Conservation (phyloP, 257 asterid genomes). For the Nicotiana benthamiana region DNA sequence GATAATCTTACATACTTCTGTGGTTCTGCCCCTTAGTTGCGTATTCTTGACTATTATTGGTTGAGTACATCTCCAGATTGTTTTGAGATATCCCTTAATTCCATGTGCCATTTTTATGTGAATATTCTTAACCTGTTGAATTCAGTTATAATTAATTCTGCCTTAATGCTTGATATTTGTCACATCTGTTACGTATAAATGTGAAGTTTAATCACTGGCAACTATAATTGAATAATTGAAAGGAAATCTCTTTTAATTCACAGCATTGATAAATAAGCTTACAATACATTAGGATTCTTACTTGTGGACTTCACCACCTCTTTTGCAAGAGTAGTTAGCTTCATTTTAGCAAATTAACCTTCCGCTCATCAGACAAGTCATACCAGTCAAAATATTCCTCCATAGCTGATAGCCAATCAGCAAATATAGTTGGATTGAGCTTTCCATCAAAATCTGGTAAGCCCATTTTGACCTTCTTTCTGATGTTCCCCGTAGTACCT, state of each 20-base stretch:
- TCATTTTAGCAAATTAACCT: not conserved
- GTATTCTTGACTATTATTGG: not conserved
- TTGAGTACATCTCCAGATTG: not conserved
- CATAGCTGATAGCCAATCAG: slow-evolving; percentile 2
- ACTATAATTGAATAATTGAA: not conserved
- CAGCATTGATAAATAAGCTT: not conserved
- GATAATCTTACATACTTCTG: not conserved
- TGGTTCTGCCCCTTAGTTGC: not conserved
- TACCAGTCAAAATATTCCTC: slow-evolving; percentile 4
- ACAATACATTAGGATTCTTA: not conserved
- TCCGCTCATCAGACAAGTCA: not conserved
- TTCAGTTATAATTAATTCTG: not conserved
- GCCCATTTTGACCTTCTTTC: not conserved
- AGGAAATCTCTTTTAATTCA: not conserved
- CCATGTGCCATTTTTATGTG: not conserved
- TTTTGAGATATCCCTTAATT: not conserved
- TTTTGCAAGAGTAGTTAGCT: slow-evolving; percentile 4
- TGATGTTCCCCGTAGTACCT: not conserved
- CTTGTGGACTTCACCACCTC: slow-evolving; percentile 9
- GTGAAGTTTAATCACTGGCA: not conserved
- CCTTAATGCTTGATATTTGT: not conserved
- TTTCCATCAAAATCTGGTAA: slow-evolving; percentile 1
- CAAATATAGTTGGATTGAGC: slow-evolving; percentile 6
- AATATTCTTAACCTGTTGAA: not conserved
- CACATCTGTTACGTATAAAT: not conserved